Percentiles rank a stretch among this genome's conserved stretches.
Evolutionary conservation across 1,284 basidiomycete species (phyloP).

Genomic region (Earliella scabrosa): DNA sequence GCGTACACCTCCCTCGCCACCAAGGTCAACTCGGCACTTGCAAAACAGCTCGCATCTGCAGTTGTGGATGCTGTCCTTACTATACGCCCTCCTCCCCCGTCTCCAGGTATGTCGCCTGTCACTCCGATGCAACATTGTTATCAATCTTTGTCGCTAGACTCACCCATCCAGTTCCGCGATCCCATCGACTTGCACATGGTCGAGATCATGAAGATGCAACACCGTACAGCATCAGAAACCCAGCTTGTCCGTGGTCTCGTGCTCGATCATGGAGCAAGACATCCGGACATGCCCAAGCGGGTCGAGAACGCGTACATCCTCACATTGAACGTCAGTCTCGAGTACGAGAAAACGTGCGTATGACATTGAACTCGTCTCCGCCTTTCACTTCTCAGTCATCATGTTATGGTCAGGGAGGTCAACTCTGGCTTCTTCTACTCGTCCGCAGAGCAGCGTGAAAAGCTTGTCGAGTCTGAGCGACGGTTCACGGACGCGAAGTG

Average conservation of each 20-base stretch:
- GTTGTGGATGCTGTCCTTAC: conserved; percentile 96
- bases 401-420: conserved; percentile 74
- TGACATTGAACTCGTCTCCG: conserved; percentile 2
- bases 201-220: conserved; percentile 99
- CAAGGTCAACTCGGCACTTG: conserved; percentile 86
- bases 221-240: conserved; percentile 98
- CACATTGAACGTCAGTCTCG: conserved; percentile 96
- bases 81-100: conserved; percentile 76
- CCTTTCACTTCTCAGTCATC: neutral
- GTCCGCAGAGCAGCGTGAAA: conserved; percentile 97
- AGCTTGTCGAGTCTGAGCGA: conserved; percentile 97
- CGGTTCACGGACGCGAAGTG: conserved; percentile 94
- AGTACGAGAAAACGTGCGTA: conserved; percentile 98
- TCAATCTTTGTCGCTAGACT: conserved; percentile 42
- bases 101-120: conserved; percentile 47
- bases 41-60: conserved; percentile 89
- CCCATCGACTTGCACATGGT: conserved; percentile 99
- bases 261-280: conserved; percentile 93
- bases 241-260: conserved; percentile 95
- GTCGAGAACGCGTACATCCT: conserved; percentile 97
- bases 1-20: conserved; percentile 95
- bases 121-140: neutral
- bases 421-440: conserved; percentile 99
- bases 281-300: conserved; percentile 99
- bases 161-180: conserved; percentile 72